Evolutionary conservation across 1,284 basidiomycete genomes (phyloP), one percentile per base, ranked within the genome.

Genomic region (Phlebopus sp.): DNA sequence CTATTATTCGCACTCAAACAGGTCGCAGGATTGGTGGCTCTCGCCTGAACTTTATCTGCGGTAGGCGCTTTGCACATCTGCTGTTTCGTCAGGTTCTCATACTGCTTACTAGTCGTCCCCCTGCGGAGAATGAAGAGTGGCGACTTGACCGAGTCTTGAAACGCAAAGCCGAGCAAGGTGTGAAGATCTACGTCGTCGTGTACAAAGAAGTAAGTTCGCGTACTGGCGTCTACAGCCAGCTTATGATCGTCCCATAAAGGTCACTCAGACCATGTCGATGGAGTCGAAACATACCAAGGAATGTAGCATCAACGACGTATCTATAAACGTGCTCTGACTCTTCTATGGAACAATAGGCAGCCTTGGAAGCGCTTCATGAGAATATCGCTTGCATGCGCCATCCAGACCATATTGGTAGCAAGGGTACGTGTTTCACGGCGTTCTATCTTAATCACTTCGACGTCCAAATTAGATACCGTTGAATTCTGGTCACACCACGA

Each of bases 371-470:
- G 5, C 73, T 96, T n/a, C 90, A 95, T 62, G 79, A 82, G 4
- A 96, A 97, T 62, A 89, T 97, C 55, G 77, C 81, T 1, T 87
- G 86, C 54, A 85, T 95, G 81, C 80, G 90, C 34, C 92, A 94
- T 61, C 91, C 91, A 1, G 90, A 93, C 61, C 92, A 95, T 59
- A 88, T 91, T 49, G 91, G 91, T 13, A 83, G 83, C 62, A 84
- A 85, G 70, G 84, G 84, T 83, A 50, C 29, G 60, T 8, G 32
- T 5, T 19, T 25, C 25, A 9, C 19, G 32, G 4, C 14, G 4
- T 35, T 27, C 7, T 18, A 30, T 8, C 10, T 11, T 17, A 8
- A 14, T 10, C 13, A 8, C 14, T 21, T 19, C 9, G 6, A 15
- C 30, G 25, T 38, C 39, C 34, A 21, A 8, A 17, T n/a, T 13